phyloP scores from a whole-genome alignment of 192 early-diverging fungal species.

The Martensiomyces pterosporus region DNA sequence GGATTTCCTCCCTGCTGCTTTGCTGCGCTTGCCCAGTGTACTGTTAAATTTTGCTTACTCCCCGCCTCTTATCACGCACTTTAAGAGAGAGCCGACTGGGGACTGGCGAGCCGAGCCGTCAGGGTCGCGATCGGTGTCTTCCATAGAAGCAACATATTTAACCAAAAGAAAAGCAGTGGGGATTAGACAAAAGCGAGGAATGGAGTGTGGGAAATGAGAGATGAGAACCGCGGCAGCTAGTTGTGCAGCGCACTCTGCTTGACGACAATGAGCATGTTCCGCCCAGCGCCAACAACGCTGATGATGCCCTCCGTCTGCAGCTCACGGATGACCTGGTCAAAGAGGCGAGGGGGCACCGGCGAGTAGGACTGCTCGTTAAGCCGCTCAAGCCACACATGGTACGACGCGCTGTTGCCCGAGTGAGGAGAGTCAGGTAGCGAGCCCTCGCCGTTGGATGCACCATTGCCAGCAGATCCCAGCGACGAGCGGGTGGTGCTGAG shows the following conservation, averaged over 20 bases:
- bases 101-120: too few relatives aligned
- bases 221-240: too few relatives aligned
- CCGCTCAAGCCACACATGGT: constrained; percentile 41
- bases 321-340: constrained; percentile 56
- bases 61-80: too few relatives aligned
- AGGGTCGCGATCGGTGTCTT: too few relatives aligned
- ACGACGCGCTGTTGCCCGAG: constrained; percentile 17
- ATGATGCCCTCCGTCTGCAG: constrained; percentile 54
- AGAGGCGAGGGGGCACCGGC: constrained; percentile 50
- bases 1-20: too few relatives aligned
- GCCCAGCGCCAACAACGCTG: constrained; percentile 38
- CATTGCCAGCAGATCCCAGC: neutral
- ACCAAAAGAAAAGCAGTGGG: constrained; percentile 2
- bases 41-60: too few relatives aligned
- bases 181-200: neutral
- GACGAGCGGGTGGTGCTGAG: constrained; percentile 40
- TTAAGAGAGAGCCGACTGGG: too few relatives aligned
- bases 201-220: too few relatives aligned
- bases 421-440: constrained; percentile 17
- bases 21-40: too few relatives aligned
- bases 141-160: too few relatives aligned
- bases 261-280: constrained; percentile 39
- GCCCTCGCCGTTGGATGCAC: too few relatives aligned
- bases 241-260: constrained; percentile 36
- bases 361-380: constrained; percentile 45